Evolutionary conservation across 2,329 filamentous ascomycete species (phyloP), one percentile per base, ranked within the genome.

Genomic region (Diaporthe capsici): DNA sequence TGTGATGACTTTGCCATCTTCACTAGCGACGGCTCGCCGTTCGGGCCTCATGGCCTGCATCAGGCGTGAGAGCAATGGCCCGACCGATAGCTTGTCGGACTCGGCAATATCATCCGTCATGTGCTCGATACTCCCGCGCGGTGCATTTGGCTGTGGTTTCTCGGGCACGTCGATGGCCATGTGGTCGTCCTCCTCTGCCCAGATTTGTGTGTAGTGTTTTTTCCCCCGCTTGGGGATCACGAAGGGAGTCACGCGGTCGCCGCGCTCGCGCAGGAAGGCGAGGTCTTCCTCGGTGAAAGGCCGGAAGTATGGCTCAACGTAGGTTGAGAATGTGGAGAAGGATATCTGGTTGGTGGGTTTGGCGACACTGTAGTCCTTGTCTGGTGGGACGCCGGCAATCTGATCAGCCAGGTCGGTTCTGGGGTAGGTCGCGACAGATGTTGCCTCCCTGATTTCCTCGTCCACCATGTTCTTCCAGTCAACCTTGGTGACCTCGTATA

Each of bases 341-440:
- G 94, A 96, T 83, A 98, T 97, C 86, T 99, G 97, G 80, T 96
- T 98, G 28, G 93, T 93, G 7, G 96, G 95, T 83, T 98, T 99
- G 47, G 95, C 94, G 82, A 92, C 98, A 82, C 95, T 98, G 81
- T 98, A 98, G 85, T 99, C 97, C 83, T 95, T 95, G 84, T 98
- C 96, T 1, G 97, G 96, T 1, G 96, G 94, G 53, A 94, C 92
- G 65, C 97, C 97, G 15, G 96, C 94, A 78, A 98, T 97, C 79
- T 97, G 88, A 81, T 98, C 93, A 75, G 92, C 89, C 12, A 99
- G 88, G 81, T 98, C 94, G 78, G 91, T 93, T 71, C 89, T 90
- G 0, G 97, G 97, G 82, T 97, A 99, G 20, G 91, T 88, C 6
- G 94, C 92, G 22, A 99, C 97, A 10, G 95, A 95, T 83, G 95